A percentile compares a stretch with the other conserved stretches of the same genome.
phyloP scores from a whole-genome alignment of 106 monocot genomes.

The Posidonia australis region DNA sequence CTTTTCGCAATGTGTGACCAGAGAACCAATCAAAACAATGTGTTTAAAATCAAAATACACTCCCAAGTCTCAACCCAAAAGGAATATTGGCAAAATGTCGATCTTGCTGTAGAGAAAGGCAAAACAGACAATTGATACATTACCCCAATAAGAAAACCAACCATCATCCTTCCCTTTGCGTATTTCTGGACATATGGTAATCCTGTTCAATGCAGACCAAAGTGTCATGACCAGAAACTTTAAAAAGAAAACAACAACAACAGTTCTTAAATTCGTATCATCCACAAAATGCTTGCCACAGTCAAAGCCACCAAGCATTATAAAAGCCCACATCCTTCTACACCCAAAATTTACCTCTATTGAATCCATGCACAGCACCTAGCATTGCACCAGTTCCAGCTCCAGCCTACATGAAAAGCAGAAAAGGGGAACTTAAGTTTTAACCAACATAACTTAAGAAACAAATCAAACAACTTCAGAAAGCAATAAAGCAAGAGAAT shows the following conservation, averaged over 20 bases:
- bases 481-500: not conserved
- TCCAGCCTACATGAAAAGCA: slow-evolving; percentile 50
- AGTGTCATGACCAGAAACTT: not conserved
- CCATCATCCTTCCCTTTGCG: slow-evolving; percentile 64
- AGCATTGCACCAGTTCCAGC: slow-evolving; percentile 70
- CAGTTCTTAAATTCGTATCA: not conserved
- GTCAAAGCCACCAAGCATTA: too few species aligned
- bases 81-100: too few species aligned
- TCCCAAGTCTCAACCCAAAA: too few species aligned
- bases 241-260: not conserved
- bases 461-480: not conserved
- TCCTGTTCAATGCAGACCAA: slow-evolving; percentile 27
- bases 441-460: not conserved
- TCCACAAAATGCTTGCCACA: not conserved
- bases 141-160: slow-evolving; percentile 62
- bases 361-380: slow-evolving; percentile 62
- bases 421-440: too few species aligned
- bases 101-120: too few species aligned
- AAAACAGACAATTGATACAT: not conserved
- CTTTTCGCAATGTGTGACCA: too few species aligned
- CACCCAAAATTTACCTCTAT: slow-evolving; percentile 34
- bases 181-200: slow-evolving; percentile 70
- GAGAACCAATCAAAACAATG: too few species aligned
- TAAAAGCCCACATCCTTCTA: too few species aligned
- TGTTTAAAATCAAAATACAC: too few species aligned